Conservation (phyloP, 495 filamentous ascomycete genomes). For the Daldinia vernicosa region DNA sequence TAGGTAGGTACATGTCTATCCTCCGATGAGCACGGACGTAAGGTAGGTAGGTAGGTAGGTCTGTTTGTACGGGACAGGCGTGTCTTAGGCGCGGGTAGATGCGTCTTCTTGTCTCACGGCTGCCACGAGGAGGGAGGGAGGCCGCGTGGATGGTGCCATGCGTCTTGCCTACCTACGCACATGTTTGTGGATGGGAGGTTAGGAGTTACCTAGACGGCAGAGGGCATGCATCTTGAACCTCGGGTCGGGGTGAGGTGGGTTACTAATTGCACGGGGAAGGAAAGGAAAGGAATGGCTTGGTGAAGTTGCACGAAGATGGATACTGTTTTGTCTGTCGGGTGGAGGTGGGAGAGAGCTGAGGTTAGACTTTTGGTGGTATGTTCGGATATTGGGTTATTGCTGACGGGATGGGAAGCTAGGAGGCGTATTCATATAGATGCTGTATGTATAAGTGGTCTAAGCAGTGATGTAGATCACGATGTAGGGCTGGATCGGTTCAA, state of each 20-base stretch:
- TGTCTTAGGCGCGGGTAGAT: not conserved
- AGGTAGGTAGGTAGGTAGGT: too few relatives aligned
- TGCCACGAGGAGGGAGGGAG: not conserved
- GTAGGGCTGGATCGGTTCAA: conserved; percentile 20
- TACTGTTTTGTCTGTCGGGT: not conserved
- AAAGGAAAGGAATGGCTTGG: not conserved
- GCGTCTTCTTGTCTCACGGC: not conserved
- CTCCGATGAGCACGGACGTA: not conserved
- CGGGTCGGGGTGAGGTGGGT: not conserved
- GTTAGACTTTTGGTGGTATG: not conserved
- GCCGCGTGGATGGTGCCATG: not conserved
- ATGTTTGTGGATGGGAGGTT: not conserved
- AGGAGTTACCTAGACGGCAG: not conserved
- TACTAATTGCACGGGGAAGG: not conserved
- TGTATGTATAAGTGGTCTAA: not conserved
- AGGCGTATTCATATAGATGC: not conserved
- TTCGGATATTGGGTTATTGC: not conserved
- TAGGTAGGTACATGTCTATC: not conserved
- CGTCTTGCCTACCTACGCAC: not conserved
- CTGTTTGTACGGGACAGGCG: too few relatives aligned
- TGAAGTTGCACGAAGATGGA: not conserved
- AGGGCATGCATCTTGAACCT: not conserved
- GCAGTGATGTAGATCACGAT: conserved; percentile 2
- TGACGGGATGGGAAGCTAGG: not conserved
- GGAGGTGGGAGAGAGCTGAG: not conserved